phyloP scores from a whole-genome alignment of 176 grass and related monocot genomes.

The Aegilops tauschii region DNA sequence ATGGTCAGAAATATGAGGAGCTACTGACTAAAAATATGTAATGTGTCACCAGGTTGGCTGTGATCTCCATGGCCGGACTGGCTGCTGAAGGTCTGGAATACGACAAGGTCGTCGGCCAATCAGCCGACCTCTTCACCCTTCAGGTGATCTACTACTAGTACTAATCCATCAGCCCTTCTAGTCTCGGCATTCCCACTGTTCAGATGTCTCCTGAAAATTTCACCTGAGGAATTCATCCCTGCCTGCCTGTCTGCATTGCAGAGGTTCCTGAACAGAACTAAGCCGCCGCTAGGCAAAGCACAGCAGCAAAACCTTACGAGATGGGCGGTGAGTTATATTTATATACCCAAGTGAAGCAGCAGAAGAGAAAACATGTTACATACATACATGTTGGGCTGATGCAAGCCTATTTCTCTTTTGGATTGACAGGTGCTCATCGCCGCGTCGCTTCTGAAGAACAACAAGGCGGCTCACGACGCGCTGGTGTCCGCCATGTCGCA shows the following conservation, averaged over 20 bases:
- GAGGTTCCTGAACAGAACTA: conserved; percentile 90
- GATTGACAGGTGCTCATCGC: conserved; percentile 61
- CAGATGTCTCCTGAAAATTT: not conserved
- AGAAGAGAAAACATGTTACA: not conserved
- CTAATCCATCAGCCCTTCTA: not conserved
- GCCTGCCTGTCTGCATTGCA: conserved; percentile 30
- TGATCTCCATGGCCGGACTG: conserved; percentile 92
- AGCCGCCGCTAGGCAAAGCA: conserved; percentile 65
- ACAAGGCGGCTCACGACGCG: conserved; percentile 63
- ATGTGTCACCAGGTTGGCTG: conserved; percentile 59
- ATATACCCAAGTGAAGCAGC: not conserved
- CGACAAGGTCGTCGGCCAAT: conserved; percentile 93
- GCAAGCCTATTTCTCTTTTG: too few species aligned
- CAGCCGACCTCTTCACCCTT: conserved; percentile 81
- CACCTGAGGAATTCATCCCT: not conserved
- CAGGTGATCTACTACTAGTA: conserved; percentile 42
- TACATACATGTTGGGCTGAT: not conserved
- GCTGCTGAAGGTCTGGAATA: conserved; percentile 93
- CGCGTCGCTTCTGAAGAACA: conserved; percentile 87
- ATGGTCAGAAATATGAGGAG: not conserved
- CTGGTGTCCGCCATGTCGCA: conserved; percentile 81
- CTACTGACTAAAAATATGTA: not conserved
- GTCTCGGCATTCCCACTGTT: too few species aligned
- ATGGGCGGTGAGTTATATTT: conserved; percentile 69
- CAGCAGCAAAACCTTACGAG: conserved; percentile 96